Evolutionary conservation across 2,329 filamentous ascomycete genomes (phyloP).

Genomic region (Hymenoscyphus infarciens): DNA sequence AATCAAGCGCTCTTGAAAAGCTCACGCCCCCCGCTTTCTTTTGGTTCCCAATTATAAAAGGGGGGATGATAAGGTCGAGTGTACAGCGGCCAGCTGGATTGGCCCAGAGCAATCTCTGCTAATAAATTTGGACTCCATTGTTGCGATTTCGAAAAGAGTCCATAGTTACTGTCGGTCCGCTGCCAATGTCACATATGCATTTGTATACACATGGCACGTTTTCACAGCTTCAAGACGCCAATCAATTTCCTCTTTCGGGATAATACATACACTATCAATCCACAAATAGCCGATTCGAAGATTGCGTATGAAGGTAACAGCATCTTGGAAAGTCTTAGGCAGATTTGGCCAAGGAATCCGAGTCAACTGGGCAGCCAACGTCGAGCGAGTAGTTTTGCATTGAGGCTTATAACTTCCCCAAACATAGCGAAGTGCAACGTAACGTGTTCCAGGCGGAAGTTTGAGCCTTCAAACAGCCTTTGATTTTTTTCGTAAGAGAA

Average conservation of each 20-base stretch:
- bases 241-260: neutral
- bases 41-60: neutral
- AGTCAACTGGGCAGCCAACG: neutral
- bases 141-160: neutral
- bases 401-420: neutral
- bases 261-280: neutral
- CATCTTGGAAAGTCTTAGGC: neutral
- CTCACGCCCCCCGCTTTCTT: neutral
- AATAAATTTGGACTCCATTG: neutral
- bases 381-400: neutral
- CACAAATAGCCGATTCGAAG: neutral
- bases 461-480: neutral
- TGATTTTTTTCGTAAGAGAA: neutral
- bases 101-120: neutral
- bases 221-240: neutral
- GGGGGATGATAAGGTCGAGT: neutral
- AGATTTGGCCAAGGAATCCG: neutral
- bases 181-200: neutral
- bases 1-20: neutral
- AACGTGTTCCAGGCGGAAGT: neutral
- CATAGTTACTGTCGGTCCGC: neutral
- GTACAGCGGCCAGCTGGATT: neutral
- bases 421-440: neutral
- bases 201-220: neutral
- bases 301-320: neutral